Percentiles rank a stretch among this genome's conserved stretches.
These are phyloP conservation scores for Alternaria consortialis DNA, from an alignment of 2,329 filamentous ascomycete genomes.

Conservation along the genomic window DNA sequence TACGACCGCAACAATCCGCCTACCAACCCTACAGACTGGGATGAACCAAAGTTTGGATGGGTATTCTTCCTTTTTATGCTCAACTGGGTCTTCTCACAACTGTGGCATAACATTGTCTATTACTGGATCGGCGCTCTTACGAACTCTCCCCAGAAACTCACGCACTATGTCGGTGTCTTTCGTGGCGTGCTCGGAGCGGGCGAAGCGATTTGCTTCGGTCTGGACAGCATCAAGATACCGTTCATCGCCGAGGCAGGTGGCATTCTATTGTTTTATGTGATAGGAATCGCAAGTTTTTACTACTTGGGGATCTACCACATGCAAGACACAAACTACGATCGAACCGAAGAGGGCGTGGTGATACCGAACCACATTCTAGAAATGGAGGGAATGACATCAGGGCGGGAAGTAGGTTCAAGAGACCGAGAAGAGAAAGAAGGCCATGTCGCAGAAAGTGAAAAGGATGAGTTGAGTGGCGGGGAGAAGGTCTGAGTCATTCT, in stretches of 20 bases:
- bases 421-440: background rate
- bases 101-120: slow-evolving; percentile 46
- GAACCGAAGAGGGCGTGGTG: slow-evolving; percentile 35
- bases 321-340: slow-evolving; percentile 43
- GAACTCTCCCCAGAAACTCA: slow-evolving; percentile 44
- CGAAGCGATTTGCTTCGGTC: slow-evolving; percentile 44
- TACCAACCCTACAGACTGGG: slow-evolving; percentile 39
- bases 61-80: slow-evolving; percentile 44
- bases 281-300: slow-evolving; percentile 38
- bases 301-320: slow-evolving; percentile 42
- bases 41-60: slow-evolving; percentile 37
- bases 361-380: slow-evolving; percentile 41
- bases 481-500: slow-evolving; percentile 1
- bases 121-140: slow-evolving; percentile 46
- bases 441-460: background rate
- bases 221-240: slow-evolving; percentile 42
- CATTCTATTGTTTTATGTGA: slow-evolving; percentile 40
- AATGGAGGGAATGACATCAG: slow-evolving; percentile 28
- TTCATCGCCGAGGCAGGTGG: slow-evolving; percentile 42
- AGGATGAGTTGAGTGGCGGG: background rate
- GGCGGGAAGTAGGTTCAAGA: slow-evolving; percentile 21
- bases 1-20: slow-evolving; percentile 38
- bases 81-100: slow-evolving; percentile 43
- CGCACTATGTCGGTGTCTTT: slow-evolving; percentile 44
- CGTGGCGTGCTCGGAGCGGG: slow-evolving; percentile 43